Base-by-base conservation (phyloP, 1,139 yeast genomes). In the Sugiyamaella pinicola region DNA sequence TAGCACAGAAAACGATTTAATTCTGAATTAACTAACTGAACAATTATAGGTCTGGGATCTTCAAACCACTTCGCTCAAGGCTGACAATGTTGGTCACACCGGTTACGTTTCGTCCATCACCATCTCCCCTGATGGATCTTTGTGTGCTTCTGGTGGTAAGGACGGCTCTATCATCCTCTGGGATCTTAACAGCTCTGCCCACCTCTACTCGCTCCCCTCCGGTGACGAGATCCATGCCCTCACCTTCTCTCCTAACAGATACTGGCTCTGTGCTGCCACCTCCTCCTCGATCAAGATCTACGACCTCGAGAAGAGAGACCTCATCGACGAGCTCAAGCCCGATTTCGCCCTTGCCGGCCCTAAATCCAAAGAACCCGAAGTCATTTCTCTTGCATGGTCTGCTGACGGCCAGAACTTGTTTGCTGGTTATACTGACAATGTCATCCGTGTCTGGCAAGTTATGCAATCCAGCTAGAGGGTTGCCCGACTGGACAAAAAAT, bases 251-350 rank as follows among this genome's bases (percentile, higher is more conserved):
- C 99, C 99, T 80, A 88, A 89, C 96, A 91, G 99, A 87, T 95
- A 89, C 95, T 93, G 99, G 99, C 88, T 95, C 78, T 95, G 96
- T 76, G 99, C 98, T 80, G 99, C 99, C 74, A 93, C 99, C 71
- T 82, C 96, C 67, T 80, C 96, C 68, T 95, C 97, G 74, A 89
- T 95, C 82, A 91, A 90, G 90, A 87, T 95, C 84, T 93, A 85
- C 89, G 90, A 91, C 85, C 86, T 93, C 77, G 96, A 90, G 82
- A 93, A 88, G 81, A 87, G 96, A 81, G 80, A 81, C 70, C 83
- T 91, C 77, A 90, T 91, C 79, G 99, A 93, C 75, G 98, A 93
- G 83, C 88, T 93, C 80, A 90, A 87, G 82, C 97, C 98, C 75
- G 99, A 93, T 82, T 88, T 89, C 74, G 88, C 95, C 73, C 84